Evolutionary conservation across 352 stramenopile species (phyloP).

Genomic region (Lagenidium giganteum): DNA sequence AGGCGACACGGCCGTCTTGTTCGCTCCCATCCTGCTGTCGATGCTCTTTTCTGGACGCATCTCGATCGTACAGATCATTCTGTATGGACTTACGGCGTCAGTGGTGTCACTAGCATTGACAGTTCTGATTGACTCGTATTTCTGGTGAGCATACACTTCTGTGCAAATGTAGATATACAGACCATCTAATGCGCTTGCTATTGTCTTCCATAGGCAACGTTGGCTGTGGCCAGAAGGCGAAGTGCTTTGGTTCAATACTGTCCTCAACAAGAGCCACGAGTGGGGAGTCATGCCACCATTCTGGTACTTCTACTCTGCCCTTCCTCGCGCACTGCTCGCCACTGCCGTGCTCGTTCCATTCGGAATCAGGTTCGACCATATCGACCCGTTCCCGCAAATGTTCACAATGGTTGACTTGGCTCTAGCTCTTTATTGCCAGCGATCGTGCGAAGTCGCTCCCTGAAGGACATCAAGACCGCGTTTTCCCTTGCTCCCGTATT

Average conservation of each 20-base stretch:
- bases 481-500: slow-evolving; percentile 37
- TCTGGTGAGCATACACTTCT: slow-evolving; percentile 63
- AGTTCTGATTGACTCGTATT: slow-evolving; percentile 90
- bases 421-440: slow-evolving; percentile 41
- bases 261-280: slow-evolving; percentile 96
- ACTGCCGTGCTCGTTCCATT: slow-evolving; percentile 84
- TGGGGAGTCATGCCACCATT: slow-evolving; percentile 95
- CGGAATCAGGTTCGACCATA: slow-evolving; percentile 47
- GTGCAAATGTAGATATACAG: too few species aligned
- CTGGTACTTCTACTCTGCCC: slow-evolving; percentile 95
- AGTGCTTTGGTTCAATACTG: slow-evolving; percentile 96
- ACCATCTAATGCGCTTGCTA: neutral
- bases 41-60: slow-evolving; percentile 79
- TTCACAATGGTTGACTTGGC: slow-evolving; percentile 1
- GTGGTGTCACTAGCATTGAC: slow-evolving; percentile 76
- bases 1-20: slow-evolving; percentile 96
- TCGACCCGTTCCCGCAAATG: neutral
- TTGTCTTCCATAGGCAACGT: slow-evolving; percentile 40
- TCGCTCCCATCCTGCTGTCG: slow-evolving; percentile 89
- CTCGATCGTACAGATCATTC: slow-evolving; percentile 71
- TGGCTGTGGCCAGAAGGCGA: slow-evolving; percentile 97
- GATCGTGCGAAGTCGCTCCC: slow-evolving; percentile 32
- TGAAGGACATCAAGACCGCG: slow-evolving; percentile 25
- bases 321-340: slow-evolving; percentile 87
- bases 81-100: slow-evolving; percentile 75